Percentiles rank a stretch among this genome's conserved stretches.
These are phyloP conservation scores for Myochromella boudieri DNA, from an alignment of 768 basidiomycete species.

Conservation along the genomic window DNA sequence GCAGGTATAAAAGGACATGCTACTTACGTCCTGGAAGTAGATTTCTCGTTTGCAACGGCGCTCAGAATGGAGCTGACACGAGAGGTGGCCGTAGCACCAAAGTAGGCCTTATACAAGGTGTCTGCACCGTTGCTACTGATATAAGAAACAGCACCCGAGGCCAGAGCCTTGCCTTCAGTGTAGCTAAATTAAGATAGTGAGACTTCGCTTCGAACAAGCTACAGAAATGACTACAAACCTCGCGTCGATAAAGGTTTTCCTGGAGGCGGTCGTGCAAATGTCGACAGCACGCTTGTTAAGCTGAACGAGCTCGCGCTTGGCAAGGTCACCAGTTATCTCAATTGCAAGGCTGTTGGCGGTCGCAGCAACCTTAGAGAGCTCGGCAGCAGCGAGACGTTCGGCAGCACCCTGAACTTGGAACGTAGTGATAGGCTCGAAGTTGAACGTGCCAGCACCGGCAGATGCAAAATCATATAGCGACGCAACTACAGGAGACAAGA, in stretches of 20 bases:
- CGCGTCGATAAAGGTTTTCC: constrained; percentile 38
- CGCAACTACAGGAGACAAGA: constrained; percentile 27
- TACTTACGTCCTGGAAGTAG: constrained; percentile 36
- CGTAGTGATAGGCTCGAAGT: constrained; percentile 36
- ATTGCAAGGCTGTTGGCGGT: constrained; percentile 29
- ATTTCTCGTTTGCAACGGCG: constrained; percentile 41
- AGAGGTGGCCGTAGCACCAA: constrained; percentile 34
- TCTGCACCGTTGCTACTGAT: constrained; percentile 37
- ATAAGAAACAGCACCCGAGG: constrained; percentile 32
- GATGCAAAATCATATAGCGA: constrained; percentile 42
- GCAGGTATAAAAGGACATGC: not conserved
- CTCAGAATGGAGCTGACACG: constrained; percentile 32
- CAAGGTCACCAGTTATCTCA: constrained; percentile 34
- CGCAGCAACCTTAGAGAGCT: constrained; percentile 27
- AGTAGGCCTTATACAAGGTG: constrained; percentile 41
- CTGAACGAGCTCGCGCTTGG: constrained; percentile 28
- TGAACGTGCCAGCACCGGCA: constrained; percentile 38
- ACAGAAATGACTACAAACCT: constrained; percentile 23
- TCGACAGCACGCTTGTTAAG: constrained; percentile 36
- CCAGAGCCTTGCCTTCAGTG: constrained; percentile 40
- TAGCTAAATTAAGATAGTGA: constrained; percentile 23
- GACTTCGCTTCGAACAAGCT: not conserved
- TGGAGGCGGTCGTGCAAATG: constrained; percentile 34
- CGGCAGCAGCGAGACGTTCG: constrained; percentile 14
- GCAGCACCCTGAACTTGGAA: constrained; percentile 32